A percentile compares a stretch with the other conserved stretches of the same genome.
These are phyloP conservation scores for Hypoxylon rickii DNA, from an alignment of 495 filamentous ascomycete species.

Conservation along the genomic window DNA sequence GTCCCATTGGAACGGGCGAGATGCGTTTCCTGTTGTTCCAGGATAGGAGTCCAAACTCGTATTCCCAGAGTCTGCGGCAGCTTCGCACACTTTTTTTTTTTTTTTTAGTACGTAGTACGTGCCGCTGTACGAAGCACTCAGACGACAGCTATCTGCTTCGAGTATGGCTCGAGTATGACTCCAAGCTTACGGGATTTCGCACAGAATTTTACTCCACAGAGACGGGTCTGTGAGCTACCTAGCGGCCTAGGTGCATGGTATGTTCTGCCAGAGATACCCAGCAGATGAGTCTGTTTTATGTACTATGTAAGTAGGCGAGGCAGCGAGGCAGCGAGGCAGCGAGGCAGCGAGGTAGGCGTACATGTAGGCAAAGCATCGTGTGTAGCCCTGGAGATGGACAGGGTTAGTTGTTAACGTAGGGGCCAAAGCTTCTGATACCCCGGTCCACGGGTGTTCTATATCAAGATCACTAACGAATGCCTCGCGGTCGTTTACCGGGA, in stretches of 20 bases:
- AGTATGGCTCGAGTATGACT: constrained; percentile 10
- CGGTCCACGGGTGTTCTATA: constrained; percentile 13
- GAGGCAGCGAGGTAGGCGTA: too few relatives aligned
- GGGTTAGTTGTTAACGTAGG: constrained; percentile 4
- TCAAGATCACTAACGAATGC: constrained; percentile 26
- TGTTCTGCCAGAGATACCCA: too few relatives aligned
- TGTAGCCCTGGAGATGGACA: neutral
- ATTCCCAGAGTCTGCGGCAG: constrained; percentile 28
- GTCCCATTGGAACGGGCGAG: constrained; percentile 7
- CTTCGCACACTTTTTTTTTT: constrained; percentile 13
- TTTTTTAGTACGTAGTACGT: too few relatives aligned
- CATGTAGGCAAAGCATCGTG: neutral
- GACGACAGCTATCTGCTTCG: constrained; percentile 17
- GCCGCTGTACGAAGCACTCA: constrained; percentile 18
- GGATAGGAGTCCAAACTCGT: constrained; percentile 32
- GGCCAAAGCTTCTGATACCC: constrained; percentile 27
- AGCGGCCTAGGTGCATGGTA: too few relatives aligned
- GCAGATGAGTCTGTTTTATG: neutral
- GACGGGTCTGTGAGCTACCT: constrained; percentile 3
- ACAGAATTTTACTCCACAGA: constrained; percentile 23
- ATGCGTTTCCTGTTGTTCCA: constrained; percentile 16
- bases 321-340: too few relatives aligned
- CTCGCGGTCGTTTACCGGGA: constrained; percentile 20
- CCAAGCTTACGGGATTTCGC: constrained; percentile 17
- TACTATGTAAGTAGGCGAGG: too few relatives aligned